These are phyloP conservation scores for Paramecium sexaurelia DNA, from an alignment of 73 alveolate species.

Conservation along the genomic window DNA sequence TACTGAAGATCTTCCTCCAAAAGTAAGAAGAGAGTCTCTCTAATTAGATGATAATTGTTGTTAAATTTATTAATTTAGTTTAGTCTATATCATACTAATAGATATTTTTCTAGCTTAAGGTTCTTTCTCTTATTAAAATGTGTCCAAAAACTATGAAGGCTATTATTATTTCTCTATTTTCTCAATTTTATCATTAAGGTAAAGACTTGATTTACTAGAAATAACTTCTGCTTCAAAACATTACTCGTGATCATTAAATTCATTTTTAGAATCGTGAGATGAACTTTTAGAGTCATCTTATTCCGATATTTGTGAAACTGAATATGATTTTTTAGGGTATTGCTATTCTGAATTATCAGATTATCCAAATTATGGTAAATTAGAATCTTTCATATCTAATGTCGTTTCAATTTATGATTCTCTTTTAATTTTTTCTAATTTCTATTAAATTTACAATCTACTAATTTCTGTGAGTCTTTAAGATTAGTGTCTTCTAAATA, in stretches of 20 bases:
- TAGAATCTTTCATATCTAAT: neutral
- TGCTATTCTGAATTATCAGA: neutral
- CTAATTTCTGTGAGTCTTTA: neutral
- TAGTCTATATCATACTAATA: neutral
- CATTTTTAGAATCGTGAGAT: neutral
- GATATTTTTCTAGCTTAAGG: neutral
- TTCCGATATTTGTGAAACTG: neutral
- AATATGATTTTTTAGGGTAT: neutral
- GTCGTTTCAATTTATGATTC: neutral
- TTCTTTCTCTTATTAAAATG: neutral
- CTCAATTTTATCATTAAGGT: neutral
- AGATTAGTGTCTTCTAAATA: neutral
- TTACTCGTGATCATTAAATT: neutral
- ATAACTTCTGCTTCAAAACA: neutral
- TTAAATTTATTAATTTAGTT: neutral
- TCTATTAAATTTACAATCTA: neutral
- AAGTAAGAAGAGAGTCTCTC: slow-evolving; percentile 9
- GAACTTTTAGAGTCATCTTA: slow-evolving; percentile 8
- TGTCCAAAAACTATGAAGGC: neutral
- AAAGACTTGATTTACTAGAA: slow-evolving; percentile 28
- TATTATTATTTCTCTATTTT: neutral
- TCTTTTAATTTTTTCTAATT: neutral
- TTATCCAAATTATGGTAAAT: neutral
- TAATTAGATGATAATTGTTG: neutral
- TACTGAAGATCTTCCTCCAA: slow-evolving; percentile 27